Conservation (phyloP, 2,329 filamentous ascomycete species). For the Pyricularia pennisetigena region DNA sequence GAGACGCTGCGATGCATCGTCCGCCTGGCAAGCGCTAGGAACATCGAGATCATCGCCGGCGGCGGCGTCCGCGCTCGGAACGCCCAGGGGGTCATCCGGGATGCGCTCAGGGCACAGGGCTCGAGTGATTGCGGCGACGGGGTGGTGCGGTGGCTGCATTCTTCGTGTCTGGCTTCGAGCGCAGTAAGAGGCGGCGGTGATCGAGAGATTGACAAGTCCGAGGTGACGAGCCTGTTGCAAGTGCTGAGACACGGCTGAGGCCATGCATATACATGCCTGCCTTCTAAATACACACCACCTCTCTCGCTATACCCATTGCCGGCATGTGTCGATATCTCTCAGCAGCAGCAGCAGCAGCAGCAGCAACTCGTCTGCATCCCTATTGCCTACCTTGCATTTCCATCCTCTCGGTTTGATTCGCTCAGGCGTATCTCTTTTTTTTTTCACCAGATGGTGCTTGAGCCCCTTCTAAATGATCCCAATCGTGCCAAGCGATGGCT, state of each 20-base stretch:
- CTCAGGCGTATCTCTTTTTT: no score
- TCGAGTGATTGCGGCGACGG: not conserved
- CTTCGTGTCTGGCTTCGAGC: not conserved
- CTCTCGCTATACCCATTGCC: not conserved
- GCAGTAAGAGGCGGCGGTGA: not conserved
- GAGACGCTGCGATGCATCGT: slow-evolving; percentile 26
- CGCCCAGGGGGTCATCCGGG: slow-evolving; percentile 16
- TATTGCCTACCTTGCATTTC: no score
- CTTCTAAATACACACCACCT: not conserved
- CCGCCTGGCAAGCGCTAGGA: slow-evolving; percentile 11
- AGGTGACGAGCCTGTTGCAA: not conserved
- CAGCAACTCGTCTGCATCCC: not conserved
- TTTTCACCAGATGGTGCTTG: no score
- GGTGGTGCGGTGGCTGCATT: not conserved
- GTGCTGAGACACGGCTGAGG: not conserved
- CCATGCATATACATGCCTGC: not conserved
- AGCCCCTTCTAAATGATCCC: no score
- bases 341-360: not conserved
- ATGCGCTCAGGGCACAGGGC: slow-evolving; percentile 12
- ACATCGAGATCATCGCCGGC: slow-evolving; percentile 39
- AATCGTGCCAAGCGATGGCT: no score
- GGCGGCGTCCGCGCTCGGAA: slow-evolving; percentile 39
- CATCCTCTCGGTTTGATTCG: no score
- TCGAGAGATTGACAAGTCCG: not conserved
- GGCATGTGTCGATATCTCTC: not conserved